Percentiles rank a stretch among this genome's conserved stretches.
Evolutionary conservation across 495 filamentous ascomycete species (phyloP).

Genomic region (Durotheca rogersii): DNA sequence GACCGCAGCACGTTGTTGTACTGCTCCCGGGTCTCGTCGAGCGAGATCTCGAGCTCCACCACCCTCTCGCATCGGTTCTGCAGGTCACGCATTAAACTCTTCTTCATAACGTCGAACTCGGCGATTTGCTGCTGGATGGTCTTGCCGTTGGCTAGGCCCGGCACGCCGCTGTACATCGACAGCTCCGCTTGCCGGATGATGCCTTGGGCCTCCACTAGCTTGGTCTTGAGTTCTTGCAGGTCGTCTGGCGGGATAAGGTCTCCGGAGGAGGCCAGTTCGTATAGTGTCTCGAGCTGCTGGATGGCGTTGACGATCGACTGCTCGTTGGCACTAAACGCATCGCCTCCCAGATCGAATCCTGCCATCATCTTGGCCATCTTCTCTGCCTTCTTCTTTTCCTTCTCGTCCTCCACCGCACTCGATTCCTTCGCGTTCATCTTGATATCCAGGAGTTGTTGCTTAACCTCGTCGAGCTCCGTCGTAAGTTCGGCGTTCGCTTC

Average conservation of each 20-base stretch:
- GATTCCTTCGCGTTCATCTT: slow-evolving; percentile 96
- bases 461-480: slow-evolving; percentile 86
- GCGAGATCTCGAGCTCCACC: slow-evolving; percentile 93
- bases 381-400: slow-evolving; percentile 97
- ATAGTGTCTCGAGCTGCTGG: slow-evolving; percentile 73
- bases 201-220: slow-evolving; percentile 83
- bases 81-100: slow-evolving; percentile 96
- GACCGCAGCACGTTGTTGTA: slow-evolving; percentile 96
- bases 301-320: slow-evolving; percentile 78
- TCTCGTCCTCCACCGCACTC: slow-evolving; percentile 82
- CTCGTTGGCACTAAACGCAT: slow-evolving; percentile 90
- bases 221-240: slow-evolving; percentile 70
- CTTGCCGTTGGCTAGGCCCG: slow-evolving; percentile 71
- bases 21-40: slow-evolving; percentile 96
- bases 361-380: slow-evolving; percentile 99
- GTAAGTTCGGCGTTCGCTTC: slow-evolving; percentile 94
- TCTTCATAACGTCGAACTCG: slow-evolving; percentile 99
- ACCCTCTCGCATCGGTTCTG: slow-evolving; percentile 98
- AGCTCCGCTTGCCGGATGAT: slow-evolving; percentile 92
- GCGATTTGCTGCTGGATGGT: slow-evolving; percentile 96
- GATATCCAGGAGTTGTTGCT: slow-evolving; percentile 93
- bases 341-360: slow-evolving; percentile 87
- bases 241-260: slow-evolving; percentile 81
- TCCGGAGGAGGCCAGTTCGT: slow-evolving; percentile 71
- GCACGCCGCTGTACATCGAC: slow-evolving; percentile 57